Evolutionary conservation across 495 filamentous ascomycete species (phyloP), one percentile per base, ranked within the genome.

Genomic region (Trichoderma reesei): DNA sequence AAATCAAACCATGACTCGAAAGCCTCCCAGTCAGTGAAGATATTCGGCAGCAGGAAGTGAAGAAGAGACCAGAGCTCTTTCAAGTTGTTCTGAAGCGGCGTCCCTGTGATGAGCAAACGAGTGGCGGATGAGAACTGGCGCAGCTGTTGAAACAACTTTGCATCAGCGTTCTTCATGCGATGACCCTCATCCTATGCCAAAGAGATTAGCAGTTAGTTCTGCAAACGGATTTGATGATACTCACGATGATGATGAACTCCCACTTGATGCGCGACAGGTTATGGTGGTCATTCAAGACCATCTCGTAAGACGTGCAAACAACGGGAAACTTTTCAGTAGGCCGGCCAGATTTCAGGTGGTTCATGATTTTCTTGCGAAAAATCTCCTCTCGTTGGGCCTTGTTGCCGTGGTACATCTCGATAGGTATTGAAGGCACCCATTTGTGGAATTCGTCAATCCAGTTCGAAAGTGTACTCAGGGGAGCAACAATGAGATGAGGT

Each of bases 1-100:
- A 98, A 98, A 70, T 98, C 92, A 67, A 98, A 98, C 91, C 92
- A 96, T 41, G 83, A 84, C 73, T 97, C 90, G 66, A 98, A 98
- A 11, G 88, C 86, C 66, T 90, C 86, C 70, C 93, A 85, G 71
- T 95, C 88, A 64, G 90, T 85, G 70, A 98, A 98, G 44, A 96
- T 90, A 44, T 90, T 88, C 2, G 94, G 94, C 51, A 98, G 82
- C 3, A 98, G 79, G 67, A 98, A 98, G 72, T 98, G 91, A 2
- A 98, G 80, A 16, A 98, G 78, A 0, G 94, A 97, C 94, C 94
- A 98, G 3, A 98, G 76, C 69, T 98, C 94, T 16, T 89, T 86
- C 5, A 98, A 85, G 69, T 97, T 98, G 68, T 98, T 98, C 69
- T 98, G 94, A 3, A 98, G 75, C 0, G 94, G 94, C 0, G 94